These are phyloP conservation scores for Mucor circinelloides DNA, from an alignment of 371 early-diverging fungal species.

Conservation along the genomic window DNA sequence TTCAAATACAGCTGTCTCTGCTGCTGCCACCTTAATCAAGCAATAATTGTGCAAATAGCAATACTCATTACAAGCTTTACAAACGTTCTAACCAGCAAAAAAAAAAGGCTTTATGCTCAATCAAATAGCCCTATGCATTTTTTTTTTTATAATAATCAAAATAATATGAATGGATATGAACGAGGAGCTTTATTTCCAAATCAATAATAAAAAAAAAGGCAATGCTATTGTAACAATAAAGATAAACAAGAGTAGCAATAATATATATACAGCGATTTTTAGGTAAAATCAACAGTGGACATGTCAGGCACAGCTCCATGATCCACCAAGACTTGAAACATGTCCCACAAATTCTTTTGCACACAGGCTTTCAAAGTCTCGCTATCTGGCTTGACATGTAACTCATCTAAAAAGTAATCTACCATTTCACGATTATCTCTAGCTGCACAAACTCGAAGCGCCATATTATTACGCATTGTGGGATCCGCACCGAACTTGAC, in stretches of 20 bases:
- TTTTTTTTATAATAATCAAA: no score
- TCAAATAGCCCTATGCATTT: no score
- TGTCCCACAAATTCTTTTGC: conserved; percentile 45
- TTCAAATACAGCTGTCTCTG: no score
- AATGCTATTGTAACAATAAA: not conserved
- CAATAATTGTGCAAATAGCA: no score
- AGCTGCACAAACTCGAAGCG: conserved; percentile 47
- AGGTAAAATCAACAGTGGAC: conserved; percentile 34
- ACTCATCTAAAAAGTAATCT: conserved; percentile 45
- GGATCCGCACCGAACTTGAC: conserved; percentile 52
- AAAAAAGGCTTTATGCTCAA: no score
- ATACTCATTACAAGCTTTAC: no score
- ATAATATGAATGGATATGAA: no score
- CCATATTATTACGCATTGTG: conserved; percentile 43
- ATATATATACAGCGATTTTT: not conserved
- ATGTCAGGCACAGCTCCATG: conserved; percentile 56
- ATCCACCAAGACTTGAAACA: conserved; percentile 50
- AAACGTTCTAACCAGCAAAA: no score
- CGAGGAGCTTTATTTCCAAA: not conserved
- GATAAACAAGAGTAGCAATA: not conserved
- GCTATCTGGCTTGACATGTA: conserved; percentile 45
- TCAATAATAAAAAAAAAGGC: not conserved
- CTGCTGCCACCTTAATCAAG: no score
- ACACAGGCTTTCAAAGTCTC: conserved; percentile 46
- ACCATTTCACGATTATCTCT: conserved; percentile 46